Evolutionary conservation across 1,284 basidiomycete genomes (phyloP).

Genomic region (Neonothopanus nambi): DNA sequence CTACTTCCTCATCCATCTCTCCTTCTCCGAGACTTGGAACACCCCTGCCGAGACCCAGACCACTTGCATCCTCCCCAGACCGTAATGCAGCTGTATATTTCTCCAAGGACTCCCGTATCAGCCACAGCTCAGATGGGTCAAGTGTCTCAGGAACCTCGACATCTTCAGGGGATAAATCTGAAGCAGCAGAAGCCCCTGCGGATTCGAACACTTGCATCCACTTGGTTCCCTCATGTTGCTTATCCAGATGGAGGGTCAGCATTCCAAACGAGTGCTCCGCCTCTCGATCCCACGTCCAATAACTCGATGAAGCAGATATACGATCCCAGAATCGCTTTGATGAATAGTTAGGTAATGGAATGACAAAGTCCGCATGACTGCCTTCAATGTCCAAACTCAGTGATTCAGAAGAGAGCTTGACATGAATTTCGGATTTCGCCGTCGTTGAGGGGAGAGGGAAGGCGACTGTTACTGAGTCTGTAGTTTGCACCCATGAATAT

Average conservation of each 20-base stretch:
- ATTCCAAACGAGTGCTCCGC: conserved; percentile 65
- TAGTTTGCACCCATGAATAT: conserved; percentile 90
- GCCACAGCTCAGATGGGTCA: conserved; percentile 78
- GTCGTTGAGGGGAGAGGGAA: conserved; percentile 79
- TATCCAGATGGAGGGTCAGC: conserved; percentile 84
- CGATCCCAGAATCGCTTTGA: conserved; percentile 73
- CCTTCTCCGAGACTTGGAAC: conserved; percentile 78
- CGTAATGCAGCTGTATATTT: conserved; percentile 75
- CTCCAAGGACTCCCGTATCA: conserved; percentile 79
- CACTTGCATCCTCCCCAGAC: conserved; percentile 58
- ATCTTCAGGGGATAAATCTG: conserved; percentile 42
- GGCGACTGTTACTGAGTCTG: conserved; percentile 79
- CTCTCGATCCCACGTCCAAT: conserved; percentile 88
- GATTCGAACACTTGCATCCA: conserved; percentile 84
- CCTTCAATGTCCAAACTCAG: conserved; percentile 65
- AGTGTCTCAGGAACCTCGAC: conserved; percentile 87
- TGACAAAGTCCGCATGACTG: conserved; percentile 30
- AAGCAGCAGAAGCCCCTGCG: conserved; percentile 32
- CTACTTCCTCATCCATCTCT: conserved; percentile 84
- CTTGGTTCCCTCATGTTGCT: conserved; percentile 74
- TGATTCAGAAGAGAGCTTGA: conserved; percentile 64
- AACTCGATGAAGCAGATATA: conserved; percentile 69
- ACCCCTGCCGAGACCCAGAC: conserved; percentile 58
- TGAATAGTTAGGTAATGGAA: conserved; percentile 59
- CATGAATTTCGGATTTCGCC: conserved; percentile 61